Evolutionary conservation across 1,139 yeast genomes (phyloP), one percentile per base, ranked within the genome.

Genomic region (Saccharomyces hybrid): DNA sequence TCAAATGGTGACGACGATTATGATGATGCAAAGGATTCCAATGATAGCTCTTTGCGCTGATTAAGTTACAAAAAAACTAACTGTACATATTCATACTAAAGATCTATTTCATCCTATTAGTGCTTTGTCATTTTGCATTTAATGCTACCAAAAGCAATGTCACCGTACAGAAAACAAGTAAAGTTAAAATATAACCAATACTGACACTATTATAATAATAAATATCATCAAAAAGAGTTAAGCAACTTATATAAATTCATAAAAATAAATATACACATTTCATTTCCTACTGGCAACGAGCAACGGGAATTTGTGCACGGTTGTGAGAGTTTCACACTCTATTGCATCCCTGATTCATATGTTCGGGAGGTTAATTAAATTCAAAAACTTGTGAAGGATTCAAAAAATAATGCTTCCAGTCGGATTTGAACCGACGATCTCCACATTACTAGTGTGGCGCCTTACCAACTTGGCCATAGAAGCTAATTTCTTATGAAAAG

Each of bases 401-500:
- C 3, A 19, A 24, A 57, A 49, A 51, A 50, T 4, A 42, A 42
- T 58, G 61, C 61, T 58, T 58, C 61, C 62, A 59, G 55, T 54
- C 60, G 54, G 60, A 59, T 46, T 59, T 52, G 60, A 59, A 59
- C 62, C 54, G 62, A 59, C 57, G 62, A 59, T 59, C 62, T 59
- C 62, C 62, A 58, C 62, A 59, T 58, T 59, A 59, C 60, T 59
- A 59, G 60, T 59, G 62, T 59, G 62, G 62, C 60, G 62, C 62
- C 62, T 58, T 59, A 59, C 63, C 63, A 60, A 60, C 61, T 60
- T 60, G 63, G 63, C 63, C 62, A 60, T 60, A 60, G 63, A 59
- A 60, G 63, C 61, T 49, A 2, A 4, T 31, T 16, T 26, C 14
- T 34, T 44, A 28, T 9, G 28, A 21, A 34, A 14, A 34, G 4